These are phyloP conservation scores for Alternaria viburni DNA, from an alignment of 2,329 filamentous ascomycete species.

Conservation along the genomic window DNA sequence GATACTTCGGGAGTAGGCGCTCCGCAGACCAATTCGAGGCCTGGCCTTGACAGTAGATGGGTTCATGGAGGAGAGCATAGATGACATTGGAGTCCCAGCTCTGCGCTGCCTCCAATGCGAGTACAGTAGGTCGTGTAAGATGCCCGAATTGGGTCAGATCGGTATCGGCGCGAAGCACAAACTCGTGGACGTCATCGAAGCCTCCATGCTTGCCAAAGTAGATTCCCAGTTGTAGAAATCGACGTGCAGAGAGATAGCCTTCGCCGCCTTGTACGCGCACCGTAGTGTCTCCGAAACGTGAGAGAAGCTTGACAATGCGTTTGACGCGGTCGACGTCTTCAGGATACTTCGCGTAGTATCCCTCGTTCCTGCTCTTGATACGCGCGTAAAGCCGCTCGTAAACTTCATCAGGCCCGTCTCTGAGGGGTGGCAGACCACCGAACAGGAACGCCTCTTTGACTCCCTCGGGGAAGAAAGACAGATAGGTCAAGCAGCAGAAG, in stretches of 20 bases:
- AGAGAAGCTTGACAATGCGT: slow-evolving; percentile 69
- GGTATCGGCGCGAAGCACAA: slow-evolving; percentile 71
- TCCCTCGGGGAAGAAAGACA: slow-evolving; percentile 78
- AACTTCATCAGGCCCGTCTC: slow-evolving; percentile 73
- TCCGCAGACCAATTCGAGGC: slow-evolving; percentile 77
- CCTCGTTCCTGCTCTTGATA: slow-evolving; percentile 73
- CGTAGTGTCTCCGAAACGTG: slow-evolving; percentile 60
- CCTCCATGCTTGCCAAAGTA: slow-evolving; percentile 74
- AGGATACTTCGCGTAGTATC: slow-evolving; percentile 85
- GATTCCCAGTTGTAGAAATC: slow-evolving; percentile 80
- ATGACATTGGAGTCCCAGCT: slow-evolving; percentile 79
- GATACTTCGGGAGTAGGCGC: slow-evolving; percentile 61
- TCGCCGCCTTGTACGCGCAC: slow-evolving; percentile 76
- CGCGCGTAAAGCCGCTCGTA: slow-evolving; percentile 75
- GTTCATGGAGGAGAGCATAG: slow-evolving; percentile 87
- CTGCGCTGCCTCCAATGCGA: slow-evolving; percentile 69
- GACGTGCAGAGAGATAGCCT: slow-evolving; percentile 67
- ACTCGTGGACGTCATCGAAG: slow-evolving; percentile 51
- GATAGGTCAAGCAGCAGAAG: slow-evolving; percentile 82
- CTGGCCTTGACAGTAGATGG: slow-evolving; percentile 79
- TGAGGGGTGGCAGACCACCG: slow-evolving; percentile 81
- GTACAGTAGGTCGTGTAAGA: slow-evolving; percentile 74
- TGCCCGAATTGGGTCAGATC: slow-evolving; percentile 80
- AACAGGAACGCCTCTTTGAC: slow-evolving; percentile 82
- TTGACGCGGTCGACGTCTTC: slow-evolving; percentile 75